Evolutionary conservation across 495 filamentous ascomycete genomes (phyloP).

Genomic region (Talaromyces wortmannii): DNA sequence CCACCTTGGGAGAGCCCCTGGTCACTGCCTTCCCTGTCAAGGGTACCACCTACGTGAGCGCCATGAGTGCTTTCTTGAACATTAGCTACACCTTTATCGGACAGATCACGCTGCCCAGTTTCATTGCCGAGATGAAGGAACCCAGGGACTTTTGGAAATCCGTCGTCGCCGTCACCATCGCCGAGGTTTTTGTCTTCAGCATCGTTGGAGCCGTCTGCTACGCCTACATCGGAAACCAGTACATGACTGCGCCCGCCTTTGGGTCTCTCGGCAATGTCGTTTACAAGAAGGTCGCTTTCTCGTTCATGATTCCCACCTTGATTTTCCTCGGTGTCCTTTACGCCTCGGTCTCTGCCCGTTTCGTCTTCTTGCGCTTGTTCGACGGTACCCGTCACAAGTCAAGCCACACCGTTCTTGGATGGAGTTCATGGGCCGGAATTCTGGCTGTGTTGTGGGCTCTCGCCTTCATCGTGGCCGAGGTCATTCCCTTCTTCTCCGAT

Average conservation of each 20-base stretch:
- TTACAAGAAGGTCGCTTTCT: constrained; percentile 79
- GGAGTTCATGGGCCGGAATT: constrained; percentile 70
- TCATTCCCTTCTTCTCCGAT: constrained; percentile 86
- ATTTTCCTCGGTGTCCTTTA: constrained; percentile 87
- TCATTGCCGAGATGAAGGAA: constrained; percentile 88
- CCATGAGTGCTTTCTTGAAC: constrained; percentile 79
- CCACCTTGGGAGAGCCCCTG: constrained; percentile 46
- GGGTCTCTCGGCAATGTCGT: constrained; percentile 63
- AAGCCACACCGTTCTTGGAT: constrained; percentile 74
- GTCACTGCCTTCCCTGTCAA: constrained; percentile 58
- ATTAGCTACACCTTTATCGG: constrained; percentile 92
- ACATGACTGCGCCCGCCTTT: constrained; percentile 76
- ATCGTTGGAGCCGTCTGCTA: constrained; percentile 71
- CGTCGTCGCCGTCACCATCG: constrained; percentile 78
- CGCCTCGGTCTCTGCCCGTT: constrained; percentile 78
- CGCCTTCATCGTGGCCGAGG: constrained; percentile 80
- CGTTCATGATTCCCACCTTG: constrained; percentile 87
- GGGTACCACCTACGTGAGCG: constrained; percentile 71
- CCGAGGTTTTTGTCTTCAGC: constrained; percentile 76
- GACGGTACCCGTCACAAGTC: constrained; percentile 68
- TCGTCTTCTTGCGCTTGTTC: constrained; percentile 82
- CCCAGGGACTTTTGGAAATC: constrained; percentile 86
- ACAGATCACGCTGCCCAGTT: constrained; percentile 83
- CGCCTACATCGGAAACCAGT: constrained; percentile 76
- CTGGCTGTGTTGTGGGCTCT: constrained; percentile 65